Evolutionary conservation across 495 filamentous ascomycete species (phyloP), one percentile per base, ranked within the genome.

Genomic region (Aspergillus steynii): DNA sequence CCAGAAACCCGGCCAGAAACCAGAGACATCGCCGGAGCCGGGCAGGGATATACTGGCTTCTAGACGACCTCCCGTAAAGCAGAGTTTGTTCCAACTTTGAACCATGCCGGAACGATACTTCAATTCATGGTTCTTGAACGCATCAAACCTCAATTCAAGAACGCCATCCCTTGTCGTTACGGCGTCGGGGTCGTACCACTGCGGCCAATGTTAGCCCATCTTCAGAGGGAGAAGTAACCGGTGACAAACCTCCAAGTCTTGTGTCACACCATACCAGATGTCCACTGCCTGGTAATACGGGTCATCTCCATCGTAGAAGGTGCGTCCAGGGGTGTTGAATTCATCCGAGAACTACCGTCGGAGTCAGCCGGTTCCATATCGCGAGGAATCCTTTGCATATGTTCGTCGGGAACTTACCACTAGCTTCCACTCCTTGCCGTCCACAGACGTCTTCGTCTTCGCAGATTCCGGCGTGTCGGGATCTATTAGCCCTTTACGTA

Each of bases 1-100:
- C 90, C 90, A 93, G 73, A 91, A 90, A 65, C 89, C 90, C 57
- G 89, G 89, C 90, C 90, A 92, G 71, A 91, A 88, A 25, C 90
- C 88, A 29, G 85, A 76, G 29, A 83, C 80, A 48, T 90, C 85
- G 5, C 89, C 90, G 32, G 80, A 68, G 25, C 90, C 90, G 5
- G 90, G 90, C 8, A 92, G 77, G 1, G 90, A 93, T 34, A 90
- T 83, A 64, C 87, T 90, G 12, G 89, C 90, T 75, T 93, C 89
- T n/a, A 92, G 71, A 46, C 86, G 79, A 14, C 90, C 90, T 20
- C 90, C 90, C 53, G 86, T 90, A 71, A 91, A 90, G 69, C 90
- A 92, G 49, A 92, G 61, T 66, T 91, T 85, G 71, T 92, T 93
- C 90, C 90, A 93, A 29, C 85, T 90, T 62, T 92, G 89, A 8